These are phyloP conservation scores for Carex parvula DNA, from an alignment of 176 grass and related monocot species.

Conservation along the genomic window DNA sequence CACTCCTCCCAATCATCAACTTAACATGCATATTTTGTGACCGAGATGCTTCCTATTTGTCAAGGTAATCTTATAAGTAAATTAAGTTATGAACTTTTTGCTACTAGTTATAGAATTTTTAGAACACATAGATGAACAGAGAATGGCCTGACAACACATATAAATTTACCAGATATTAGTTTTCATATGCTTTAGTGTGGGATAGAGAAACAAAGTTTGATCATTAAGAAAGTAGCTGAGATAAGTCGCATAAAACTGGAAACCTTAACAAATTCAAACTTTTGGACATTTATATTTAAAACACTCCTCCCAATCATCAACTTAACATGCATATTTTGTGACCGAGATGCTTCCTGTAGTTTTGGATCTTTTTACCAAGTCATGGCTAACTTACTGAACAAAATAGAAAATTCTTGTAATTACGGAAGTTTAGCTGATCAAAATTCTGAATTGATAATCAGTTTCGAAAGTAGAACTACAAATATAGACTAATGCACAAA, in stretches of 20 bases:
- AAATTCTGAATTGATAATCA: neutral
- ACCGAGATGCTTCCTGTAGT: neutral
- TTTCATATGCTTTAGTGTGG: neutral
- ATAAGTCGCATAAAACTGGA: neutral
- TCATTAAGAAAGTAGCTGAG: neutral
- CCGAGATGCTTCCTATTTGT: neutral
- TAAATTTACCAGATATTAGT: neutral
- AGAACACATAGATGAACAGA: neutral
- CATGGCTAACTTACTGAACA: neutral
- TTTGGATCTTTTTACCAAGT: neutral
- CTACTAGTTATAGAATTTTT: neutral
- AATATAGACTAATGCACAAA: slow-evolving; percentile 17
- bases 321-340: neutral
- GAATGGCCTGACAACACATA: neutral
- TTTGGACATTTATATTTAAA: neutral
- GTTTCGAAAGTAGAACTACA: neutral
- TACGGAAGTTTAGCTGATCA: neutral
- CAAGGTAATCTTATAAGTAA: neutral
- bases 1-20: neutral
- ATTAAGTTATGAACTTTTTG: neutral
- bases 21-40: neutral
- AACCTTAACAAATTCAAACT: neutral
- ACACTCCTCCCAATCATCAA: neutral
- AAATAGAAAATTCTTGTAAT: neutral
- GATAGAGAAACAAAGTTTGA: neutral